These are phyloP conservation scores for Discostella stelligeroides DNA, from an alignment of 108 stramenopile species.

Conservation along the genomic window DNA sequence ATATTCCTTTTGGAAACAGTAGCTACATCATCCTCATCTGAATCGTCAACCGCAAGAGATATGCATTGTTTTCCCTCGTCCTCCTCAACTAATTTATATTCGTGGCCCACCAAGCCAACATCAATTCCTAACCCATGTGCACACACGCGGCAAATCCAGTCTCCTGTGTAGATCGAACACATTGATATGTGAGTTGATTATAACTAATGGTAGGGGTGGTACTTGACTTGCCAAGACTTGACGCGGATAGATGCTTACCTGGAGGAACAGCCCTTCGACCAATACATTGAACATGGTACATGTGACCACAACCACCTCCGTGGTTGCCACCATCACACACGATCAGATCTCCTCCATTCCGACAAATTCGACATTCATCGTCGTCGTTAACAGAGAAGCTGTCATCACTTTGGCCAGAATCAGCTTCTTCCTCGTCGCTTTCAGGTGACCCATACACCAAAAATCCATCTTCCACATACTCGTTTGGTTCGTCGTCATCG, in stretches of 20 bases:
- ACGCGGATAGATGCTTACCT: constrained; percentile 9
- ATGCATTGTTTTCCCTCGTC: background rate
- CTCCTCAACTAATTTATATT: constrained; percentile 38
- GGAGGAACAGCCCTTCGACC: constrained; percentile 49
- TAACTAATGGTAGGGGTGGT: background rate
- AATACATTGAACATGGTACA: constrained; percentile 62
- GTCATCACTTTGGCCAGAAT: constrained; percentile 1
- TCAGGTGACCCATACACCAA: constrained; percentile 45
- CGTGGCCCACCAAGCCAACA: constrained; percentile 53
- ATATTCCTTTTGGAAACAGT: background rate
- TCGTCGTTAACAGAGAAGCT: constrained; percentile 25
- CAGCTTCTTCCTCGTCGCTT: constrained; percentile 25
- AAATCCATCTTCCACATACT: constrained; percentile 65
- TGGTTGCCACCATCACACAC: constrained; percentile 67
- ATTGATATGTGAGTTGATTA: no score
- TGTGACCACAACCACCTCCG: constrained; percentile 55
- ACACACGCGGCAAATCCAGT: constrained; percentile 70
- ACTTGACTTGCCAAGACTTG: background rate
- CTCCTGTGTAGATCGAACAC: no score
- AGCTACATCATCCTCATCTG: constrained; percentile 16
- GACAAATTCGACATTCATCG: constrained; percentile 57
- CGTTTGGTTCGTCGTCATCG: constrained; percentile 43
- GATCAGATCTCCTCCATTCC: constrained; percentile 62
- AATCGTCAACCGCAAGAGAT: constrained; percentile 14
- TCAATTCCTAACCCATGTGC: constrained; percentile 40